Evolutionary conservation across 176 grass and related monocot genomes (phyloP), one percentile per base, ranked within the genome.

Genomic region (Elaeis guineensis): DNA sequence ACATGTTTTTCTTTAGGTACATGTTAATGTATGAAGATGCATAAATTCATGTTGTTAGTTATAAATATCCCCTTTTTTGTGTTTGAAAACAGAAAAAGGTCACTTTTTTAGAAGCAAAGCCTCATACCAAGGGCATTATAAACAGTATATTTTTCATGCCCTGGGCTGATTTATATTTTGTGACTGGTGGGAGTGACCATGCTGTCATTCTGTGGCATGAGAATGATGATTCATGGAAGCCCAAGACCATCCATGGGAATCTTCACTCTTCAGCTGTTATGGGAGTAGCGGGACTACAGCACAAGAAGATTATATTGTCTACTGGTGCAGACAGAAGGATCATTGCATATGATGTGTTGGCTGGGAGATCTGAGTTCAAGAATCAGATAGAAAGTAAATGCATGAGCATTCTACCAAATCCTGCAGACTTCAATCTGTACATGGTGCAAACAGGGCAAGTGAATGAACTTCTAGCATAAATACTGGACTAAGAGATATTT

Each of bases 361-460:
- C 83, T 55, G 93, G 82, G 77, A 86, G 78, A 66, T 73, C 79
- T 64, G 93, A 91, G 50, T 91, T 82, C 70, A 97, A 78, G 66
- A 80, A 85, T 55, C 73, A 85, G 54, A 75, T 92, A 74, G 93
- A 98, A 72, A 76, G 57, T 73, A 92, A 92, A 77, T 98, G 93
- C 84, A 89, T 98, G 93, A 98, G 93, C 2, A 67, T 98, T 15
- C 63, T 92, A 48, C 73, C 76, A 70, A 98, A 98, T 71, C 93
- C 87, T 2, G 78, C 65, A 0, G 93, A 98, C 71, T 92, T 89
- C 73, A 98, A 98, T 71, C 71, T 98, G 64, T 98, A 84, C 50
- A 85, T 98, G 87, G 93, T 98, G 17, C 93, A 98, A 65, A 78
- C 93, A 72, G 93, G 73, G 93, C 92, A 89, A 89, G 87, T 81